Base-by-base conservation (phyloP, 164 flowering plant genomes). In the Kingdonia uniflora region DNA sequence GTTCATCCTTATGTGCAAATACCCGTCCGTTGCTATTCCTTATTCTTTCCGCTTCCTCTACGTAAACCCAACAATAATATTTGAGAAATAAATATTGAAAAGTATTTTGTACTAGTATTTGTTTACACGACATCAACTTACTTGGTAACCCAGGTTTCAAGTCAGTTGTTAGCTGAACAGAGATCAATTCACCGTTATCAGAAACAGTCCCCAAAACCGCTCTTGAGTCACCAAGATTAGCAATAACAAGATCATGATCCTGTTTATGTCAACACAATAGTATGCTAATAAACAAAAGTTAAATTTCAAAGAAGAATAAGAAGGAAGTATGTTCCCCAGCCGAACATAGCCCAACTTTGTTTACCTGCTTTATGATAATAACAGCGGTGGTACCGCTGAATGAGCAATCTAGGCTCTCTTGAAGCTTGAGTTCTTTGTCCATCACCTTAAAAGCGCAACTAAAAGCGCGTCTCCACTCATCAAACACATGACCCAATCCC, bases 161-260 rank as follows among this genome's bases (percentile, higher is more conserved):
- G 65, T 86, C 97, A 24, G 76, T 71, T 6, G 97, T 86, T n/a
- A 90, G 68, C n/a, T 78, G 97, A 49, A 80, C 57, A 39, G 85
- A 82, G 35, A 19, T 39, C 43, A 86, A 13, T 42, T 75, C 79
- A 19, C 53, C 68, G 33, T 69, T 54, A 4, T 81, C 74, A 14
- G 66, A 60, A 3, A 74, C 56, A 12, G 78, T 84, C 48, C 95
- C 97, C 33, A 90, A 21, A 26, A 90, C 65, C 16, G 94, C 97
- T 52, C 97, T 76, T 17, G 97, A 86, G 62, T 90, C 95, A 0
- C 97, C 97, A 35, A 86, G 87, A 65, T 90, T 90, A 20, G 91
- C 88, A 26, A 86, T 64, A 11, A 80, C 58, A 51, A 84, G 81
- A 58, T 82, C 79, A 17, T 75, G 74, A 25, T 74, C 91, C 94